phyloP scores from a whole-genome alignment of 129 eudicot species.

The Lactuca sativa region DNA sequence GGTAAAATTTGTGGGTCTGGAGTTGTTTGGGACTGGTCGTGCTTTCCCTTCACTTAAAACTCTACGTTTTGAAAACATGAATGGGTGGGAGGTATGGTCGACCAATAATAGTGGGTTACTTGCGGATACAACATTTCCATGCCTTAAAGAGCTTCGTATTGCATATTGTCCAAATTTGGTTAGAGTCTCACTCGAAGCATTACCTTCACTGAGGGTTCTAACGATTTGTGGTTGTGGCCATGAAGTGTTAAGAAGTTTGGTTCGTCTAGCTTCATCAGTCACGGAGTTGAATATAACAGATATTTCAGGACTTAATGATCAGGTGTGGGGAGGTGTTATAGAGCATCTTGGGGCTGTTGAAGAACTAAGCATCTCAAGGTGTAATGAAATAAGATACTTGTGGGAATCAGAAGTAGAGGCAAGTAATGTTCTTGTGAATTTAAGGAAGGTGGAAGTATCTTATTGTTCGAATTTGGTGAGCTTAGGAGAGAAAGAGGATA shows the following conservation, averaged over 20 bases:
- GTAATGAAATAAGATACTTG: conserved; percentile 20
- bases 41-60: conserved; percentile 12
- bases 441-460: not conserved
- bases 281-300: not conserved
- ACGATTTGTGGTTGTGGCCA: not conserved
- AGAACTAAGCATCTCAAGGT: not conserved
- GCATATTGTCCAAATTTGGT: not conserved
- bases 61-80: not conserved
- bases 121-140: conserved; percentile 1
- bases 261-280: not conserved
- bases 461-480: not conserved
- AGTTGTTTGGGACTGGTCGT: not conserved
- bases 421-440: not conserved
- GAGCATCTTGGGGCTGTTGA: conserved; percentile 4
- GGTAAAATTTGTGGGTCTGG: not conserved
- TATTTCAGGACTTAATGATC: conserved; percentile 16
- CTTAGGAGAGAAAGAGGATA: no score
- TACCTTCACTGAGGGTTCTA: conserved; percentile 5
- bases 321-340: conserved; percentile 15
- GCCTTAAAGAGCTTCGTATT: not conserved
- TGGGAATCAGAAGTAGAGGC: conserved; percentile 19
- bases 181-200: not conserved
- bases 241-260: not conserved
- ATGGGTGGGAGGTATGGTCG: not conserved
- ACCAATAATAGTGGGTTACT: not conserved